Base-by-base conservation (phyloP, 306 rosid genomes). In the Sphenostylis stenocarpa region DNA sequence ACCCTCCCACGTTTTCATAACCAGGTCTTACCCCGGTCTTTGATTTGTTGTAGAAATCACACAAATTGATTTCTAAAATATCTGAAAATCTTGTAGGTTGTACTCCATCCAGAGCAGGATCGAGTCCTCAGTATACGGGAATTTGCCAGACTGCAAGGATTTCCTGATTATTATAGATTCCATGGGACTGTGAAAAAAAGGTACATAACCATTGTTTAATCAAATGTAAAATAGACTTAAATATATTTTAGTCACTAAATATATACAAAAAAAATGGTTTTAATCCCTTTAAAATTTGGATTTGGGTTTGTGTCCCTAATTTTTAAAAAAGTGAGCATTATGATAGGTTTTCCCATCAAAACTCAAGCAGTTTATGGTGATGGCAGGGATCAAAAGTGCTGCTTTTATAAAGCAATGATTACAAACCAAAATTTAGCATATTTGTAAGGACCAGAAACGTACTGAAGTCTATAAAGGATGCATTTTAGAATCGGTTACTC, bases 81-180 rank as follows among this genome's bases (percentile, higher is more conserved):
- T 66, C 33, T 71, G 14, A 56, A 77, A 73, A 70, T 77, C 70
- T 56, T 88, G 79, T 24, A 95, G 99, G 74, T 52, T 60, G 61
- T 85, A 47, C 77, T 95, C 51, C 99, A 95, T 75, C 99, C 97
- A 11, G 97, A 89, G 78, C 99, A 95, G 80, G 99, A 95, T 61
- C 84, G 97, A 49, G 17, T 82, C 67, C 92, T 95, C 41, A 87
- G 91, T 7, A 0, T 92, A 17, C 84, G 97, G 78, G 99, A 95
- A 87, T 84, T 67, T 76, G 97, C 99, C 57, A 87, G 99, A 81
- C 76, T 95, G 83, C 99, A 90, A 79, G 99, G 99, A 26, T 95
- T 95, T 80, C 99, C 93, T 29, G 99, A 95, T 84, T 90, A 91
- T 73, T 92, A 92, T 76, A 84, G 83, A 79, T 90, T 90, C 81